Evolutionary conservation across 2,329 filamentous ascomycete species (phyloP).

Genomic region (Fusarium anguioides): DNA sequence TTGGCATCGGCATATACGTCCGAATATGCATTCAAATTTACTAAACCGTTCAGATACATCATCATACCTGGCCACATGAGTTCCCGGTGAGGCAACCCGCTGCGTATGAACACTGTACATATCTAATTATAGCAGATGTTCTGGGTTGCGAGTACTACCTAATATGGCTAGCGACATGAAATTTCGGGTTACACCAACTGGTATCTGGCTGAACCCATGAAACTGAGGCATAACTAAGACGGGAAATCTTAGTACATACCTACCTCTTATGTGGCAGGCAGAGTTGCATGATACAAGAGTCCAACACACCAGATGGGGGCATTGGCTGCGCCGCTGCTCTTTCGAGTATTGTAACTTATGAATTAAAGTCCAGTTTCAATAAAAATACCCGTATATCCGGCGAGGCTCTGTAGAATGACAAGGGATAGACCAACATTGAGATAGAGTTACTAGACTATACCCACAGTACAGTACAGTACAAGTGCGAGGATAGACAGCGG

Average conservation of each 20-base stretch:
- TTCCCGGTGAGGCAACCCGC: neutral
- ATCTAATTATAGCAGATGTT: slow-evolving; percentile 35
- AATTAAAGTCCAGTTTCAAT: neutral
- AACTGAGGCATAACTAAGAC: neutral
- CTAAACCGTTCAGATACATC: too few relatives aligned
- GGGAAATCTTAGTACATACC: too few relatives aligned
- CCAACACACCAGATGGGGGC: neutral
- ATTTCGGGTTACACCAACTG: slow-evolving; percentile 19
- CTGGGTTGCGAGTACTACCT: slow-evolving; percentile 10
- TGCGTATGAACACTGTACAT: too few relatives aligned
- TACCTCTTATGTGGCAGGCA: neutral
- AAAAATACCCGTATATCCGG: neutral
- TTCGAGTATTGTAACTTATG: neutral
- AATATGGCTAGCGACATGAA: slow-evolving; percentile 3
- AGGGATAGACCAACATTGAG: neutral
- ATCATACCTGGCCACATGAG: neutral
- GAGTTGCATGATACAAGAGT: neutral
- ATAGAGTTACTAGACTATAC: too few relatives aligned
- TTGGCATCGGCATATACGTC: slow-evolving; percentile 24
- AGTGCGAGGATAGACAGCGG: neutral
- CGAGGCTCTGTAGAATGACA: neutral
- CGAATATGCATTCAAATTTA: too few relatives aligned
- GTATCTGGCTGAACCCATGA: neutral
- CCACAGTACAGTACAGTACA: too few relatives aligned
- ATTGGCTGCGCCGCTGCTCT: neutral